phyloP scores from a whole-genome alignment of 148 eudicot genomes.

The Diospyros lotus region DNA sequence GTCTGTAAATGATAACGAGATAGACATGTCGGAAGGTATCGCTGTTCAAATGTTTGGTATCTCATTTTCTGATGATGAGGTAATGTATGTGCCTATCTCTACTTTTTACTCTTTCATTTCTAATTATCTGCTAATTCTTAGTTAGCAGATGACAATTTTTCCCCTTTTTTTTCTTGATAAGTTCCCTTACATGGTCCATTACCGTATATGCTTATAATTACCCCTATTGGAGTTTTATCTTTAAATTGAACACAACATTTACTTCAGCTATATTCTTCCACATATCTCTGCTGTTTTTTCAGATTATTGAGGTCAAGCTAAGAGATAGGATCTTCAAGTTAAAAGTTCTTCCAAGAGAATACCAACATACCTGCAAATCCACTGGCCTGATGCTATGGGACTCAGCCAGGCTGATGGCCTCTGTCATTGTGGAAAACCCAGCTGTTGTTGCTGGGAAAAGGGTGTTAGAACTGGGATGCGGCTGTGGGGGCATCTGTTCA shows the following conservation, averaged over 20 bases:
- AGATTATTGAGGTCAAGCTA: slow-evolving; percentile 51
- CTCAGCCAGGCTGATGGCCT: slow-evolving; percentile 83
- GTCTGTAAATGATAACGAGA: slow-evolving; percentile 35
- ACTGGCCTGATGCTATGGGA: slow-evolving; percentile 98
- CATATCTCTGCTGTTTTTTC: neutral
- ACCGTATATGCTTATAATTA: neutral
- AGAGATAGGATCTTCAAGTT: slow-evolving; percentile 54
- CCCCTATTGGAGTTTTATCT: neutral
- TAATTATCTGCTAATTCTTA: too few relatives aligned
- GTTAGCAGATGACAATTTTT: too few relatives aligned
- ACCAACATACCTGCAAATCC: slow-evolving; percentile 91
- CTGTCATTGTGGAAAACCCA: slow-evolving; percentile 63
- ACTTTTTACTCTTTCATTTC: neutral
- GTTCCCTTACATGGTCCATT: too few relatives aligned
- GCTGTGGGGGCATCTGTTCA: slow-evolving; percentile 82
- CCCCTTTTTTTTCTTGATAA: too few relatives aligned
- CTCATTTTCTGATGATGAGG: slow-evolving; percentile 61
- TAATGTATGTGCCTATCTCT: slow-evolving; percentile 13
- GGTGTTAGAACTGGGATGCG: slow-evolving; percentile 79
- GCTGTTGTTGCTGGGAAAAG: slow-evolving; percentile 57
- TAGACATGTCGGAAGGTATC: slow-evolving; percentile 83
- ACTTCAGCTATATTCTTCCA: too few relatives aligned
- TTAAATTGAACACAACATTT: neutral
- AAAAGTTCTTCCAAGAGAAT: slow-evolving; percentile 65
- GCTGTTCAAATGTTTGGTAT: slow-evolving; percentile 80